Evolutionary conservation across 2,329 filamentous ascomycete genomes (phyloP), one percentile per base, ranked within the genome.

Genomic region (Tolypocladium paradoxum): DNA sequence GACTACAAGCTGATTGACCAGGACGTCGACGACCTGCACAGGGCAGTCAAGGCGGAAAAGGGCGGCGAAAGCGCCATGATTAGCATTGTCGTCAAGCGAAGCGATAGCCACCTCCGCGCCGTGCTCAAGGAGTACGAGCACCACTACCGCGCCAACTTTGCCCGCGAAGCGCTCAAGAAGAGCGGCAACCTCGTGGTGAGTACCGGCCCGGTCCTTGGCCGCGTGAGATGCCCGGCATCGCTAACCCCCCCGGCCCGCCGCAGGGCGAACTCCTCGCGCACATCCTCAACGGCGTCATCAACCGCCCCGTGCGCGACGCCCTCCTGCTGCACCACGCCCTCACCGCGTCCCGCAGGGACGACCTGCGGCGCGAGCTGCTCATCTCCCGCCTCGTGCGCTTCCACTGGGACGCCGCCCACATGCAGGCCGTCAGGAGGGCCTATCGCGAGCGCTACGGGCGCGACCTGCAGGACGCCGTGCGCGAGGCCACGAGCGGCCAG

Each of bases 241-340:
- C n/a, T n/a, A n/a, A n/a, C n/a, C n/a, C n/a, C n/a, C n/a, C n/a
- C n/a, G n/a, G n/a, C n/a, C n/a, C n/a, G n/a, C n/a, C n/a, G 48
- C 60, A 96, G 91, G 93, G 93, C 58, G 93, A 99, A 73, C 84
- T 95, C 22, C 83, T 97, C 37, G 89, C 90, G 0, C 93, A 97
- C 70, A 89, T 97, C 61, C 85, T 99, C 64, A 96, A 97, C 71
- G 93, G 93, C 63, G 84, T 95, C 54, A 95, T 97, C 73, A 97
- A 97, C 73, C 88, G 88, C 55, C 91, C 93, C 6, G 90, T 95
- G 57, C 88, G 93, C 53, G 93, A 97, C 68, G 90, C 92, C 3
- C 79, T 96, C 37, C 83, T 97, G 3, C 76, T 99, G 2, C 85
- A 95, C 69, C 93, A 97, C 72, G 92, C 93, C 2, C 83, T 97